Base-by-base conservation (phyloP, 345 rosid genomes). In the Bruguiera parviflora region DNA sequence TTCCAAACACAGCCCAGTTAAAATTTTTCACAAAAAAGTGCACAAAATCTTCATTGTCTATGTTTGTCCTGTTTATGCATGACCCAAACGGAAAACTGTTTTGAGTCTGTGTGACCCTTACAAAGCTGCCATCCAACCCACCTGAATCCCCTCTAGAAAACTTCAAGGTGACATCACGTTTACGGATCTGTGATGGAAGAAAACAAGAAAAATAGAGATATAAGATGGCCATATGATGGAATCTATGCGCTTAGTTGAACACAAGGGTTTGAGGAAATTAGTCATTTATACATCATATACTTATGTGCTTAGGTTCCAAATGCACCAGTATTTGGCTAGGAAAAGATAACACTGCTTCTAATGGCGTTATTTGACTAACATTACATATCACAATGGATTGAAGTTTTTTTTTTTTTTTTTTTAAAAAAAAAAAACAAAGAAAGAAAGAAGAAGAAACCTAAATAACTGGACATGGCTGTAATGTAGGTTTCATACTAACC, bases 1-100 rank as follows among this genome's bases (percentile, higher is more conserved):
- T 92, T 47, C 86, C 92, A 51, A 95, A 92, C 75, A 92, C 99
- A 21, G 92, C 96, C 99, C 99, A 95, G 75, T 87, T 82, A 84
- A 95, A 95, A 67, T 90, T 70, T 58, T 84, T 83, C 22, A 84
- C 84, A 58, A 87, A 88, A 85, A 90, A 95, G 63, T 79, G 81
- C 8, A 92, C 96, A 60, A 82, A 95, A 72, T 92, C 96, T 78
- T 95, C 97, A 52, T 95, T 92, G 76, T 95, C 99, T 46, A 92
- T 75, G 71, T 88, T 91, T 64, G 88, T 83, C 53, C 98, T 84
- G 77, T 74, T 92, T 3, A 90, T 85, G 84, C 99, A 92, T 31
- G 97, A 84, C 8, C 97, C 99, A 37, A 92, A 58, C 0, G 99
- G 97, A 64, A 92, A 95, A 59, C 89, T 79, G 70, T 92, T 88